Conservation (phyloP, 75 land plant species). For the Isoetes taiwanensis region DNA sequence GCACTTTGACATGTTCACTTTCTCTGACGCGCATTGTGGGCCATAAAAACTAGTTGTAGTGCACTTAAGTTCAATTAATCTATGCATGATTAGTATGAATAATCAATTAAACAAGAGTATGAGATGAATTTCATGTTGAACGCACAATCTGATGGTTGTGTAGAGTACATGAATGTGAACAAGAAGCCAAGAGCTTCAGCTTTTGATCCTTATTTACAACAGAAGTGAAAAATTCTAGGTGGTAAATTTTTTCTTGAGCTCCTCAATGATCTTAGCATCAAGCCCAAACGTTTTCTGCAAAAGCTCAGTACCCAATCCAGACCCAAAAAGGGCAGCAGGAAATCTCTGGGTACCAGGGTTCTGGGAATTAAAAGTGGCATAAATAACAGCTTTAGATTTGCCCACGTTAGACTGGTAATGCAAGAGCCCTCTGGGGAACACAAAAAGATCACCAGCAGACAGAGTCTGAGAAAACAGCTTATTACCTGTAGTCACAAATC, state of each 20-base stretch:
- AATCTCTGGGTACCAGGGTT: slow-evolving; percentile 25
- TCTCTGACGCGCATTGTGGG: no score
- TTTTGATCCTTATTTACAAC: no score
- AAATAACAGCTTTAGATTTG: neutral
- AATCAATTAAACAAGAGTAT: no score
- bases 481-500: slow-evolving; percentile 44
- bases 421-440: slow-evolving; percentile 51
- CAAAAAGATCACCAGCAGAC: slow-evolving; percentile 41
- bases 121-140: no score
- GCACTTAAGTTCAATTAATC: no score
- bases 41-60: no score
- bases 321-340: slow-evolving; percentile 25
- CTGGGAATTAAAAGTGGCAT: slow-evolving; percentile 38
- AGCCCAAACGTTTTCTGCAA: slow-evolving; percentile 34
- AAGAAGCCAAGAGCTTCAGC: no score
- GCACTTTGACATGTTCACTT: no score
- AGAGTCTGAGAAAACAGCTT: slow-evolving; percentile 30
- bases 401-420: slow-evolving; percentile 58
- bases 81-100: no score
- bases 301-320: slow-evolving; percentile 23
- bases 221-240: no score
- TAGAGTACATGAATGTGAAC: no score
- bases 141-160: no score
- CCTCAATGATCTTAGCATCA: slow-evolving; percentile 14
- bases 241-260: slow-evolving; percentile 21